Conservation (phyloP, 2,329 filamentous ascomycete genomes). For the Coniochaeta ligniaria region DNA sequence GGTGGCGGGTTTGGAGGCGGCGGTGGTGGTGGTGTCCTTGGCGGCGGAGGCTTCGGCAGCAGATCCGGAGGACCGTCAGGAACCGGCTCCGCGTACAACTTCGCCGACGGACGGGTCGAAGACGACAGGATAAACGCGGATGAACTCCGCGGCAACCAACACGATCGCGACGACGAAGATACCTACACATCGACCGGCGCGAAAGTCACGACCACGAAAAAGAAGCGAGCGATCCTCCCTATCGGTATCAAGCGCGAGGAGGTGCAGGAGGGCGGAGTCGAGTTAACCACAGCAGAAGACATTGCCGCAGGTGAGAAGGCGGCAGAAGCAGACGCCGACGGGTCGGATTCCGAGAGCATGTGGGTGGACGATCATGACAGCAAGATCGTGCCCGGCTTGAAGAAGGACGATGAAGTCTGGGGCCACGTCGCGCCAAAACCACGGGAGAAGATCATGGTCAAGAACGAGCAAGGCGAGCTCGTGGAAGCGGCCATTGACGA, state of each 20-base stretch:
- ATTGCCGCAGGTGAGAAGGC: slow-evolving; percentile 43
- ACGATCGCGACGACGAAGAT: slow-evolving; percentile 31
- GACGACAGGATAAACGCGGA: slow-evolving; percentile 51
- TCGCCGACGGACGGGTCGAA: slow-evolving; percentile 23
- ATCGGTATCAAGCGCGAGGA: slow-evolving; percentile 50
- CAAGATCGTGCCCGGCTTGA: slow-evolving; percentile 9
- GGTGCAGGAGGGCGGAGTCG: slow-evolving; percentile 45
- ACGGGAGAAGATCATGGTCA: slow-evolving; percentile 13
- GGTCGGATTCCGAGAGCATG: slow-evolving; percentile 14
- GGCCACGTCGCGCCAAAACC: slow-evolving; percentile 26
- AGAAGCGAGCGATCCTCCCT: slow-evolving; percentile 32
- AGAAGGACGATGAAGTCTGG: slow-evolving; percentile 34
- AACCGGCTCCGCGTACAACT: slow-evolving; percentile 21
- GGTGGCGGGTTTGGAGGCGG: slow-evolving; percentile 6
- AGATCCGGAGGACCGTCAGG: slow-evolving; percentile 20
- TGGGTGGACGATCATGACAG: slow-evolving; percentile 11
- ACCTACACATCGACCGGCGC: slow-evolving; percentile 21
- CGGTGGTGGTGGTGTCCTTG: slow-evolving; percentile 5
- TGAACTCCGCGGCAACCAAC: slow-evolving; percentile 37
- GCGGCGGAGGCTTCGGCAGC: background rate
- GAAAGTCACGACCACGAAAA: slow-evolving; percentile 17
- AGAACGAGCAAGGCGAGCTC: slow-evolving; percentile 11
- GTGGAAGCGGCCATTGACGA: slow-evolving; percentile 11
- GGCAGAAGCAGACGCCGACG: slow-evolving; percentile 20
- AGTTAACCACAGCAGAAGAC: slow-evolving; percentile 50